Base-by-base conservation (phyloP, 2,329 filamentous ascomycete genomes). In the Coniochaeta prunicola region DNA sequence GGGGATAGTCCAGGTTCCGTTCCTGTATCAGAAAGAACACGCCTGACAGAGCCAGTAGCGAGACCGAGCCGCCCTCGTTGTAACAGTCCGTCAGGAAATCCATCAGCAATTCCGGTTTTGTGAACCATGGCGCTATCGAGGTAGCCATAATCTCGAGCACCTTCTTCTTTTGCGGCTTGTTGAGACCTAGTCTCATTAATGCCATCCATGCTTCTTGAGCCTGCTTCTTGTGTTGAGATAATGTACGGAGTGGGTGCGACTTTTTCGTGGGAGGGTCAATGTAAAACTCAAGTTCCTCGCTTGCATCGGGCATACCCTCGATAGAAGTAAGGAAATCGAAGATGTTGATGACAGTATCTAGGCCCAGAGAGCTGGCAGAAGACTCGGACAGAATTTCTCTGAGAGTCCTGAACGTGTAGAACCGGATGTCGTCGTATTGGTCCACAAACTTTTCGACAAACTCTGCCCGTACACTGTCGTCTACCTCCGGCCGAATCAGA, bases 21-120 rank as follows among this genome's bases (percentile, higher is more conserved):
- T 94, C 86, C 64, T 90, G 87, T 66, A 99, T 97, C 57, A 99
- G 83, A 71, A 96, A 94, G 76, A 96, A 99, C 53, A 99, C 87
- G 57, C 94, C 94, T 0, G 91, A 96, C 1, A 99, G 80, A 1
- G 96, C 92, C 21, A 97, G 82, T 4, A 99, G 80, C 4, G 94
- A 93, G 54, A 87, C 91, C 15, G 91, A 89, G 50, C 94, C 94
- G 57, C 93, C 92, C 8, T 87, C 78, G 67, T 97, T 83, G 76
- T 96, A 97, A 31, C 88, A 96, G 74, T 94, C 91, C n/a, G 92
- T 96, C 58, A 99, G 77, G 73, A 97, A 99, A 76, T 99, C 94
- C 80, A 96, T 92, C 34, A 99, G 81, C 42, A 96, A 80, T 69
- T 97, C 93, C 1, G 92, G 89, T 62, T 91, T 90, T 54, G 80